These are phyloP conservation scores for Dothideomycetes sp. DNA, from an alignment of 2,329 filamentous ascomycete species.

Conservation along the genomic window DNA sequence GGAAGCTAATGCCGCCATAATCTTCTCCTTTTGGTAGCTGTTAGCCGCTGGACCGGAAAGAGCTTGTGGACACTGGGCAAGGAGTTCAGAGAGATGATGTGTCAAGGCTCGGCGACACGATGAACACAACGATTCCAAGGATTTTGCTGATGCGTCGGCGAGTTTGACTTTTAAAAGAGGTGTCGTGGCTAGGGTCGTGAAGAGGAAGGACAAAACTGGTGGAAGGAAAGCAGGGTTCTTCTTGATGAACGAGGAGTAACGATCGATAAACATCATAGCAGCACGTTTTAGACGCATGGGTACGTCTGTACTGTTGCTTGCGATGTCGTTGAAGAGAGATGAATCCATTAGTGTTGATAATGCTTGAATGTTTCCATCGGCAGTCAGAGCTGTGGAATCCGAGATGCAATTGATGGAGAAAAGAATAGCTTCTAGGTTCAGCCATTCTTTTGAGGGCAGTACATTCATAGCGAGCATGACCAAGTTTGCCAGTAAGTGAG, in stretches of 20 bases:
- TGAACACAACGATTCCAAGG: constrained; percentile 65
- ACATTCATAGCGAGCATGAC: constrained; percentile 35
- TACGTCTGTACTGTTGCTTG: constrained; percentile 38
- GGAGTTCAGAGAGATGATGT: constrained; percentile 56
- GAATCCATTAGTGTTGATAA: constrained; percentile 55
- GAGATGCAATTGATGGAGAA: constrained; percentile 58
- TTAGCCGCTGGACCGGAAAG: constrained; percentile 53
- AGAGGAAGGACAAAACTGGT: constrained; percentile 63
- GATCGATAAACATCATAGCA: constrained; percentile 60
- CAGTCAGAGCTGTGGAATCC: constrained; percentile 33
- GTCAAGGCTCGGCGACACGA: constrained; percentile 64
- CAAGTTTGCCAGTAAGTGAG: constrained; percentile 38
- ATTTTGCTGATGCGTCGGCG: constrained; percentile 60
- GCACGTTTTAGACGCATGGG: constrained; percentile 58
- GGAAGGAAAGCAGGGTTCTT: constrained; percentile 59
- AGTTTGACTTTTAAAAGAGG: constrained; percentile 37
- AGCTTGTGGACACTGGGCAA: constrained; percentile 62
- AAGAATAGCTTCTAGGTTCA: constrained; percentile 43
- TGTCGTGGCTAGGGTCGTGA: constrained; percentile 54
- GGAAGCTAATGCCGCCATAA: constrained; percentile 64
- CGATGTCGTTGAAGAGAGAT: constrained; percentile 46
- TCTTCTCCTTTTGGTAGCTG: constrained; percentile 60
- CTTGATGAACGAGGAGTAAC: constrained; percentile 69
- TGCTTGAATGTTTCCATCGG: constrained; percentile 44
- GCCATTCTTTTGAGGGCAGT: constrained; percentile 36